Evolutionary conservation across 352 stramenopile genomes (phyloP).

Genomic region (Pelagophyceae sp.): DNA sequence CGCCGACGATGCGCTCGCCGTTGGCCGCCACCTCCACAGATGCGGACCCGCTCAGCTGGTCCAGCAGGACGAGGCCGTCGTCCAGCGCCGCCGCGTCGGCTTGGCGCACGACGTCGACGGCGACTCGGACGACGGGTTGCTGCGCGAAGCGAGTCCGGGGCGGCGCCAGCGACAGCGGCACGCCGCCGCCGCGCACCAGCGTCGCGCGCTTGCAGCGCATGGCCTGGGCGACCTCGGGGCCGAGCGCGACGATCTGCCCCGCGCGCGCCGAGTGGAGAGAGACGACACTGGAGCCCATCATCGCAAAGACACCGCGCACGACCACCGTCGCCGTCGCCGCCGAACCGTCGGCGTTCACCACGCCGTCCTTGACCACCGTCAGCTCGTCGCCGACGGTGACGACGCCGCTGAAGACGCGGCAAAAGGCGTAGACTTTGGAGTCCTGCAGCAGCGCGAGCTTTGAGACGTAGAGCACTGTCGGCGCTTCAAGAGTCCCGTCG

Average conservation of each 20-base stretch:
- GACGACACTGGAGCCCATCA: neutral
- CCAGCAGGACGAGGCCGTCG: neutral
- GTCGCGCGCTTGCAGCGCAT: neutral
- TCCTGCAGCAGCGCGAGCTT: neutral
- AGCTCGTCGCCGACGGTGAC: neutral
- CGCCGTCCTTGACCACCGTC: neutral
- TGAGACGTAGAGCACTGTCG: neutral
- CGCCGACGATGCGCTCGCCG: conserved; percentile 51
- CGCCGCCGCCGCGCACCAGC: neutral
- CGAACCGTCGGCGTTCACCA: neutral
- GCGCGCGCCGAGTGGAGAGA: neutral
- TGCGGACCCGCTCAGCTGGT: neutral
- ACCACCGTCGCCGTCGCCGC: too few species aligned
- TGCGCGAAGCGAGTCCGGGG: neutral
- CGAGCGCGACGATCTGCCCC: neutral
- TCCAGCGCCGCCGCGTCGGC: neutral
- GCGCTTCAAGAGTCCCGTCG: neutral
- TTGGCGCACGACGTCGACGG: neutral
- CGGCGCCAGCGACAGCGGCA: neutral
- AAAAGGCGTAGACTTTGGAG: neutral
- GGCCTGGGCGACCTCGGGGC: neutral
- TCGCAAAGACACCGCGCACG: neutral
- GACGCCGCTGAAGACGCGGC: neutral
- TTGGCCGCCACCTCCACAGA: conserved; percentile 29
- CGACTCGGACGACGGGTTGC: neutral